Evolutionary conservation across 805 yeast genomes (phyloP), one percentile per base, ranked within the genome.

Genomic region (Isabelozyma pseudorhagii): DNA sequence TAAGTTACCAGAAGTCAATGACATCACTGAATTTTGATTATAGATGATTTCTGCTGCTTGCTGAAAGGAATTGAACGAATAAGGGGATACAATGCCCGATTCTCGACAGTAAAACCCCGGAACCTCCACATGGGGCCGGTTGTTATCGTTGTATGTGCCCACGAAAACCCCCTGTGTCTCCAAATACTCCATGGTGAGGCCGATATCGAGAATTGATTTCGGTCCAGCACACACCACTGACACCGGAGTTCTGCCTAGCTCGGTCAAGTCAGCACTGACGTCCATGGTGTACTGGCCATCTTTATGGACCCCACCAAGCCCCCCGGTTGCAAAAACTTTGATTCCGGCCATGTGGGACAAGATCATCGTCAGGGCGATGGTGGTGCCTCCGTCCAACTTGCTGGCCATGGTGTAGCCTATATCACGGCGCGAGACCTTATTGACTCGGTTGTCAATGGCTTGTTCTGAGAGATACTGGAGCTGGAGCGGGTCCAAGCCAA

Each of bases 181-280:
- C 47, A 90, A 72, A 60, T 85, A 89, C 64, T 90, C 97, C 78
- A 89, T 75, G 0, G 97, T 91, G 54, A 86, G 75, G 8, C 78
- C 82, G 48, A 91, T 85, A 59, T 90, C 97, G 49, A 90, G 70
- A 46, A 90, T 89, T 38, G 91, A 83, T 63, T 90, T 90, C 1
- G 97, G 96, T 0, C 97, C 97, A 7, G 96, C 84, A 63, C 97
- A 90, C 8, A 90, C 92, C n/a, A 90, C 97, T 0, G 90, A 83
- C 1, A 90, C 90, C 0, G 92, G 89, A 0, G 96, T 91, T 49
- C 83, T 75, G 1, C 91, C 85, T 47, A 91, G 72, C 61, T 90
- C 97, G 45, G 89, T 92, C 53, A 90, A 76, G 66, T 90, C 97
- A 2, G 96, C 96, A 58, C 92, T 84, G 21, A 90, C 74, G 64